Conservation (phyloP, 805 yeast genomes). For the Brettanomyces naardenensis region DNA sequence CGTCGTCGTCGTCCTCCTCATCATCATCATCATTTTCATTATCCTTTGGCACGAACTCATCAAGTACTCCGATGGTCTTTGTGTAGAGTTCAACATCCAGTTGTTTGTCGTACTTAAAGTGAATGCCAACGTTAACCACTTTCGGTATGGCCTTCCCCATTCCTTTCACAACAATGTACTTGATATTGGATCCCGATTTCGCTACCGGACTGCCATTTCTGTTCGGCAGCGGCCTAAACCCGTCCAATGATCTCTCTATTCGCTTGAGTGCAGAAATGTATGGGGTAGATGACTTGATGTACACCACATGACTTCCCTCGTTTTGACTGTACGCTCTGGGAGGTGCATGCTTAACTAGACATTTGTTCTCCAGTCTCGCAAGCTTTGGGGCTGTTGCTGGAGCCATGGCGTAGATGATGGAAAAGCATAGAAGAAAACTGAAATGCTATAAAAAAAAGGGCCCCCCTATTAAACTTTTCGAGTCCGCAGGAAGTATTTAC, state of each 20-base stretch:
- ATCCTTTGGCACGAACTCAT: constrained; percentile 39
- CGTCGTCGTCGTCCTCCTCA: no score
- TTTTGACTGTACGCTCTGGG: constrained; percentile 35
- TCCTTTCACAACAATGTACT: constrained; percentile 53
- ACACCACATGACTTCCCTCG: constrained; percentile 40
- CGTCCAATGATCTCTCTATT: constrained; percentile 39
- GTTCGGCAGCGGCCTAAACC: constrained; percentile 30
- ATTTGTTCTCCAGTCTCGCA: constrained; percentile 21
- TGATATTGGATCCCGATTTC: constrained; percentile 16
- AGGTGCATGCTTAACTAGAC: constrained; percentile 47
- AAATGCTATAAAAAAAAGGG: no score
- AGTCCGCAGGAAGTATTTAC: no score
- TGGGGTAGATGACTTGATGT: constrained; percentile 61
- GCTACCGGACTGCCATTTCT: constrained; percentile 28
- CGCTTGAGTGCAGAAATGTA: constrained; percentile 66
- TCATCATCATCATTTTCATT: constrained; percentile 14
- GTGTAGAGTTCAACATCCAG: constrained; percentile 55
- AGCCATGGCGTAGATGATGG: background rate
- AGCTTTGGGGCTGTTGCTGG: no score
- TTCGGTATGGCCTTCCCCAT: constrained; percentile 70
- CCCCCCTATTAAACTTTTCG: no score
- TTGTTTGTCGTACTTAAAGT: constrained; percentile 44
- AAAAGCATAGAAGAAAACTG: background rate
- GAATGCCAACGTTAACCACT: constrained; percentile 52
- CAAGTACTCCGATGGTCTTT: constrained; percentile 59